Evolutionary conservation across 2,329 filamentous ascomycete genomes (phyloP), one percentile per base, ranked within the genome.

Genomic region (Pestalotiopsis sp.): DNA sequence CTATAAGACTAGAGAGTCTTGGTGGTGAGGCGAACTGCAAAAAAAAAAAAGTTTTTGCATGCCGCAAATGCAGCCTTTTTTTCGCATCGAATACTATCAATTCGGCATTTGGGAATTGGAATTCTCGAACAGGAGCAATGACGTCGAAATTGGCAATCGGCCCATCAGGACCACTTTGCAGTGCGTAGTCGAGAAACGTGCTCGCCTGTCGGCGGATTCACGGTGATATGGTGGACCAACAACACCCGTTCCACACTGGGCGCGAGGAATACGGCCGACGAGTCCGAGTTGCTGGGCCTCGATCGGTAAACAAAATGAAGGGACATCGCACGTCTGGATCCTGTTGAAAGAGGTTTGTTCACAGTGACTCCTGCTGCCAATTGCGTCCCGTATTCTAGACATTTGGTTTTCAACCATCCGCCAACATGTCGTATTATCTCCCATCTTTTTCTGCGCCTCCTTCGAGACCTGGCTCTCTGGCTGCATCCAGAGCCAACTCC

Each of bases 161-260:
- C 38, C 61, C 38, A 62, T 65, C 49, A 27, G 63, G 49, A 17
- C 63, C 63, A 56, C 49, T 56, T 66, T 49, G 14, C 49, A 66
- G 12, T 66, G 45, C 31, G 52, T 66, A 66, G 63, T 58, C 31
- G 63, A 66, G 11, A 56, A 36, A 56, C 45, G 41, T 57, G 45
- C 41, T 58, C 63, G 49, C 45, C 41, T 23, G 41, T 66, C 71
- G 71, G 71, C 68, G 66, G 61, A 65, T 70, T 70, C 68, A 71
- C 71, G 71, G 71, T 69, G 66, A 67, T 65, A 72, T 70, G 71
- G 71, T 72, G 71, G 71, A 70, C 68, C 71, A 49, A 59, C 60
- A 68, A 52, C 20, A 31, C 49, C 39, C 68, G 57, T 66, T 59
- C 38, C 60, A 65, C 56, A 45, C 27, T 49, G 45, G 58, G 49